Evolutionary conservation across 1,284 basidiomycete species (phyloP), one percentile per base, ranked within the genome.

Genomic region (Malassezia slooffiae): DNA sequence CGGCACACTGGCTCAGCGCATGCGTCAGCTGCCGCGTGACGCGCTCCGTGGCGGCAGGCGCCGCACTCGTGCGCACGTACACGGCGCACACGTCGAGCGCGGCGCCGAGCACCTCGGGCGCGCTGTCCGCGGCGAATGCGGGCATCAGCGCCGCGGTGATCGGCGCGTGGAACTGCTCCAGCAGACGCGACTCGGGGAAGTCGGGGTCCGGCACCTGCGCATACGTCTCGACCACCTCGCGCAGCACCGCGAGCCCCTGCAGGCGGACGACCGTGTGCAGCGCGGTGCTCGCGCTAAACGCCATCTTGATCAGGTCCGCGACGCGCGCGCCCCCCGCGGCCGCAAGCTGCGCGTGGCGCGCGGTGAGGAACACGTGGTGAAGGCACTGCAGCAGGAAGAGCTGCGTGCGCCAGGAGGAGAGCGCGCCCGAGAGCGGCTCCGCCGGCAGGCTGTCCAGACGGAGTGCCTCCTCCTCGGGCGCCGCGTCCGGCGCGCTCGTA

Each of bases 151-250:
- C 93, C 2, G 93, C 88, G 1, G 91, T 91, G 48, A 97, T 93
- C 0, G 93, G 91, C 0, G 93, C 93, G 72, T 97, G 91, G 70
- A 95, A 85, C 70, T 99, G 93, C 67, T 97, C 91, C n/a, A 99
- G 76, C 2, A 99, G 74, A 3, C 90, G 74, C 0, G 86, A 80
- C 51, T 87, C 85, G 33, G 86, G 82, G 61, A 89, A 96, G 49
- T 90, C 89, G 1, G 89, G 85, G 71, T 97, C 93, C 1, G 85
- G 85, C 3, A 86, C 80, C 19, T 75, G 72, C 3, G 85, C 79
- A 70, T 96, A 97, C 41, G 81, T 79, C 84, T 91, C 80, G 50
- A 97, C 88, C 27, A 97, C 86, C 65, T 96, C 91, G 24, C 81
- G 77, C 24, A 99, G 72, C 3, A 97, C 85, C 7, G 84, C 76